phyloP scores from a whole-genome alignment of 129 eudicot species.

The Chrysanthemum seticuspe region DNA sequence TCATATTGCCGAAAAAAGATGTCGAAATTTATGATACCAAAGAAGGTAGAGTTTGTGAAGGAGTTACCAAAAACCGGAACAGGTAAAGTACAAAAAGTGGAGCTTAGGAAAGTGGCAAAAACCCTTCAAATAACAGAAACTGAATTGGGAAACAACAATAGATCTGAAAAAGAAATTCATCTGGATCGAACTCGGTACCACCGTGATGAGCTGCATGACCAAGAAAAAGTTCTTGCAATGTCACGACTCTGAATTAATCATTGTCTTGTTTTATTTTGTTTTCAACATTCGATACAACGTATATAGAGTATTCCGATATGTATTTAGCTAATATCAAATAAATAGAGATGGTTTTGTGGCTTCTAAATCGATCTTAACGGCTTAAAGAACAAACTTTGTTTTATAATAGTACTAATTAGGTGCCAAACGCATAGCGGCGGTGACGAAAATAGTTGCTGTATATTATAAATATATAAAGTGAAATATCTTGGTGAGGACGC shows the following conservation, averaged over 20 bases:
- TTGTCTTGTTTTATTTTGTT: background rate
- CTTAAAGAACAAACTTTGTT: too few relatives aligned
- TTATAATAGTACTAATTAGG: too few relatives aligned
- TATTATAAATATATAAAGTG: too few relatives aligned
- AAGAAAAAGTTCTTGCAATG: constrained; percentile 2
- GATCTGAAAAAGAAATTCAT: too few relatives aligned
- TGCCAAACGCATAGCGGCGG: too few relatives aligned
- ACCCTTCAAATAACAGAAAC: background rate
- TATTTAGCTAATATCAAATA: background rate
- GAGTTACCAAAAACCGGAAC: background rate
- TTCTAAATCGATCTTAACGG: background rate
- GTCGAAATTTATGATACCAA: background rate
- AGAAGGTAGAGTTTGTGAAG: constrained; percentile 1
- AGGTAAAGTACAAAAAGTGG: background rate
- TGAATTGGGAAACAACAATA: too few relatives aligned
- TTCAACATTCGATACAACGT: background rate
- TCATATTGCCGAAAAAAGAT: background rate
- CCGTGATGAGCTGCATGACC: background rate
- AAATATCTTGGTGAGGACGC: too few relatives aligned
- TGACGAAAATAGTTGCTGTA: too few relatives aligned
- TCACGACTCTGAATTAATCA: background rate
- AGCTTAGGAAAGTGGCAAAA: background rate
- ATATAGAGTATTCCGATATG: background rate
- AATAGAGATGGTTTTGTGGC: background rate
- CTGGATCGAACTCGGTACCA: background rate